Evolutionary conservation across 306 rosid genomes (phyloP).

Genomic region (Quercus glauca): DNA sequence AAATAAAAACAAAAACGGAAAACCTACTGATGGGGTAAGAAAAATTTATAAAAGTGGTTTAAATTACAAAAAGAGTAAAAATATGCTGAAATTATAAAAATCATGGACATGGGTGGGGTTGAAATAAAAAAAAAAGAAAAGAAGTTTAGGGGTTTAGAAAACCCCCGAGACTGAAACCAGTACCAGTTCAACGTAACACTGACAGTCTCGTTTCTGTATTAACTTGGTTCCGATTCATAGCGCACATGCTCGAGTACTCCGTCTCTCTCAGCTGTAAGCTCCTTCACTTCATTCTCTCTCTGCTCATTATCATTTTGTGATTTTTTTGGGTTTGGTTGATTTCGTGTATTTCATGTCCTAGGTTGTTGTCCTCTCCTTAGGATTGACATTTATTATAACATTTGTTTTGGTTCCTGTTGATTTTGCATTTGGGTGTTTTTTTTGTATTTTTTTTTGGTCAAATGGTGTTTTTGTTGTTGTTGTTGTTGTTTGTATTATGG

Average conservation of each 20-base stretch:
- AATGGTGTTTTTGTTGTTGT: no score
- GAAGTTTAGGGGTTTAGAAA: slow-evolving; percentile 12
- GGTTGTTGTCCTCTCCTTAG: neutral
- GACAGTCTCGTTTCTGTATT: slow-evolving; percentile 48
- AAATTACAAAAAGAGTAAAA: neutral
- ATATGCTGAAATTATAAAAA: neutral
- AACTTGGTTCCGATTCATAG: slow-evolving; percentile 55
- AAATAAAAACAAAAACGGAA: no score
- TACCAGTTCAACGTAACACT: no score
- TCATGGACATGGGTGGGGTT: neutral
- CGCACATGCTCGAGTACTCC: slow-evolving; percentile 52
- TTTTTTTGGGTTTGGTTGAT: slow-evolving; percentile 14
- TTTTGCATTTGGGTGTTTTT: neutral
- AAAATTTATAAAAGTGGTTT: neutral
- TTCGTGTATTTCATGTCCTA: neutral
- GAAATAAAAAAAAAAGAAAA: neutral
- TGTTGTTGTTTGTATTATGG: no score
- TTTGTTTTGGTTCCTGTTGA: neutral
- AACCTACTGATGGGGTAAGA: no score
- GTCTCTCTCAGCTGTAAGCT: slow-evolving; percentile 57
- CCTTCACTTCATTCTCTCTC: neutral
- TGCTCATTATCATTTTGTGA: neutral
- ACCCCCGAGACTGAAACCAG: neutral
- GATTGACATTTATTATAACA: neutral
- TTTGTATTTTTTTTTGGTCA: no score